Evolutionary conservation across 306 rosid genomes (phyloP).

Genomic region (Fagus crenata): DNA sequence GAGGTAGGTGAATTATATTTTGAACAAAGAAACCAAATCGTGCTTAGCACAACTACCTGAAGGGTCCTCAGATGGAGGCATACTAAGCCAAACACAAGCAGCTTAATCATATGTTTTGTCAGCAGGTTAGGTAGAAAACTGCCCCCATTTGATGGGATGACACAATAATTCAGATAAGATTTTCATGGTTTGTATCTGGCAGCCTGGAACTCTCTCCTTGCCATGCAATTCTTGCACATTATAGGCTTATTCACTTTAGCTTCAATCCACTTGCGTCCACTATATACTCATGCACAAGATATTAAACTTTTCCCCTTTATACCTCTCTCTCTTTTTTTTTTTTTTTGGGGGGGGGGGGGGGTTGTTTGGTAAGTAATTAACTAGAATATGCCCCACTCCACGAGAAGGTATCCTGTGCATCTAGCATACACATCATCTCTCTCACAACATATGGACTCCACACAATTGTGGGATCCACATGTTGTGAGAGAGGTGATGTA

Average conservation of each 20-base stretch:
- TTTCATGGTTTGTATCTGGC: background rate
- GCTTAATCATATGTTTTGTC: background rate
- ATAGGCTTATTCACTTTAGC: background rate
- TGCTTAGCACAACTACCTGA: no score
- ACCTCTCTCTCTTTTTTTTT: background rate
- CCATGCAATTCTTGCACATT: background rate
- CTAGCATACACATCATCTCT: no score
- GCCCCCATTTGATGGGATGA: constrained; percentile 8
- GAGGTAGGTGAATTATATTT: no score
- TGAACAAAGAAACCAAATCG: no score
- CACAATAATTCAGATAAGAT: background rate
- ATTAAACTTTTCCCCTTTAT: background rate
- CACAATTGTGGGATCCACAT: no score
- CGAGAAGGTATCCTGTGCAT: no score
- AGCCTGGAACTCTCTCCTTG: background rate
- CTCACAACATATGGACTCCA: no score
- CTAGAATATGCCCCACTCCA: no score
- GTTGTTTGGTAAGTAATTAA: background rate
- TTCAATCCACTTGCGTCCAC: background rate
- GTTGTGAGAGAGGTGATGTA: no score
- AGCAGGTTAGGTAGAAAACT: background rate
- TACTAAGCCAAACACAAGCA: background rate
- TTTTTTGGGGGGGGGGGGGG: background rate
- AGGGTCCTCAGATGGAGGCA: background rate
- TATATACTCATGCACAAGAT: background rate